Conservation (phyloP, 257 asterid genomes). For the Solanum bulbocastanum region DNA sequence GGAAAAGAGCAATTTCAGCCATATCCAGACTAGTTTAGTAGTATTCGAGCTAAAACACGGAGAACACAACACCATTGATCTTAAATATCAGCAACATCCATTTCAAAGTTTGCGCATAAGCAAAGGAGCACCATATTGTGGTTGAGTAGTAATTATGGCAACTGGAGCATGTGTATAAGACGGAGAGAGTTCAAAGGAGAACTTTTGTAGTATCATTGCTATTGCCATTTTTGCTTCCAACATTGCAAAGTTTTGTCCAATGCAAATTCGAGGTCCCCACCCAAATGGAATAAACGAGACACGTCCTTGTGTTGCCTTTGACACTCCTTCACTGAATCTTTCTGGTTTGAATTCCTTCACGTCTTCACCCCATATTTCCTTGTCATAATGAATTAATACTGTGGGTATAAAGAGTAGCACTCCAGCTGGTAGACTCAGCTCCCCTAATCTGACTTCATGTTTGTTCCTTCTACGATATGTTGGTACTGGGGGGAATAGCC, state of each 20-base stretch:
- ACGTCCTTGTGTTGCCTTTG: slow-evolving; percentile 14
- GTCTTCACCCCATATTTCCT: slow-evolving; percentile 24
- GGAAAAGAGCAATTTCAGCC: neutral
- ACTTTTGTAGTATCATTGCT: slow-evolving; percentile 21
- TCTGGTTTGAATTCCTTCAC: slow-evolving; percentile 22
- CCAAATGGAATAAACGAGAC: slow-evolving; percentile 18
- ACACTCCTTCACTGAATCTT: slow-evolving; percentile 18
- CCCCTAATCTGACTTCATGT: slow-evolving; percentile 11
- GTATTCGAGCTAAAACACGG: neutral
- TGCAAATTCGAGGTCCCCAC: slow-evolving; percentile 29
- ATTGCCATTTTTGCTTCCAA: slow-evolving; percentile 21
- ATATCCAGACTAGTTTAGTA: neutral
- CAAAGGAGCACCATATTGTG: slow-evolving; percentile 24
- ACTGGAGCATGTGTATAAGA: slow-evolving; percentile 27
- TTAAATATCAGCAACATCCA: neutral
- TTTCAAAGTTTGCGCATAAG: slow-evolving; percentile 11
- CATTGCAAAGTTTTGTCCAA: slow-evolving; percentile 24
- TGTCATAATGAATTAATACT: slow-evolving; percentile 13
- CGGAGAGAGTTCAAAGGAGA: slow-evolving; percentile 18
- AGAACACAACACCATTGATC: neutral
- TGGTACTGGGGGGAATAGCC: slow-evolving; percentile 21
- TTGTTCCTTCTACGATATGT: neutral
- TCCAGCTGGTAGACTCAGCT: slow-evolving; percentile 8
- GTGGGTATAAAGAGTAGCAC: slow-evolving; percentile 8
- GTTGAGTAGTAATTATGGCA: slow-evolving; percentile 4